Evolutionary conservation across 495 filamentous ascomycete genomes (phyloP).

Genomic region (Staphylotrichum tortipilum): DNA sequence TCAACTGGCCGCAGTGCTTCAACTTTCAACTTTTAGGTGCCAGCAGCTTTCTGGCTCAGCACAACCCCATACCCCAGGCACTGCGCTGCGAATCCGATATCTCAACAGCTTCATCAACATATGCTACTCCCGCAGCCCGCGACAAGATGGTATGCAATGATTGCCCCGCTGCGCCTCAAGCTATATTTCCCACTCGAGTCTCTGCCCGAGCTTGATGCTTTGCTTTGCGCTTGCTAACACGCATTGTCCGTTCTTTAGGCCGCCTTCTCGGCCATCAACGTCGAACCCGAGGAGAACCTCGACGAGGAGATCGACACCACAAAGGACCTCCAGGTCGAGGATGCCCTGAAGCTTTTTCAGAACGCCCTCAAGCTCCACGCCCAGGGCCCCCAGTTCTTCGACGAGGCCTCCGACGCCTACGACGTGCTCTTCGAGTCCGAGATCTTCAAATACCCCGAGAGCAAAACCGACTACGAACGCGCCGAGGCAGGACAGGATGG

Average conservation of each 20-base stretch:
- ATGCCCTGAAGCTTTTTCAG: slow-evolving; percentile 93
- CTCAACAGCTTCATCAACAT: not conserved
- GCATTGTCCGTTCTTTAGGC: slow-evolving; percentile 32
- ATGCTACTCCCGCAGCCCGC: not conserved
- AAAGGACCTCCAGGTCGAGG: slow-evolving; percentile 91
- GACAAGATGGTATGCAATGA: slow-evolving; percentile 10
- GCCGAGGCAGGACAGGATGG: slow-evolving; percentile 52
- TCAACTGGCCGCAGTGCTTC: too few species aligned
- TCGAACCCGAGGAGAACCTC: slow-evolving; percentile 81
- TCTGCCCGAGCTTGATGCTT: too few species aligned
- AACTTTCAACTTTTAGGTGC: too few species aligned
- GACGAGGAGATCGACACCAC: slow-evolving; percentile 93
- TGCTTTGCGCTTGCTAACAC: not conserved
- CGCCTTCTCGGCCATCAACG: slow-evolving; percentile 74
- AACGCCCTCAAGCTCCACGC: slow-evolving; percentile 85
- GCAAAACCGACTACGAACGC: slow-evolving; percentile 65
- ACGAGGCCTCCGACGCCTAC: slow-evolving; percentile 76
- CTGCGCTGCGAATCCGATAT: too few species aligned
- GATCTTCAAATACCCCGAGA: slow-evolving; percentile 85
- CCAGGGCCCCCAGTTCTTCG: slow-evolving; percentile 66
- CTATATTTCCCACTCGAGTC: too few species aligned
- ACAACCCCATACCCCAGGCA: too few species aligned
- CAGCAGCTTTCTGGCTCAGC: too few species aligned
- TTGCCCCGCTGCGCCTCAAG: not conserved
- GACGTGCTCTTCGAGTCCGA: slow-evolving; percentile 78